A percentile compares a stretch with the other conserved stretches of the same genome.
Conservation (phyloP, 2,329 filamentous ascomycete species). For the Scopulariopsis brevicaulis region DNA sequence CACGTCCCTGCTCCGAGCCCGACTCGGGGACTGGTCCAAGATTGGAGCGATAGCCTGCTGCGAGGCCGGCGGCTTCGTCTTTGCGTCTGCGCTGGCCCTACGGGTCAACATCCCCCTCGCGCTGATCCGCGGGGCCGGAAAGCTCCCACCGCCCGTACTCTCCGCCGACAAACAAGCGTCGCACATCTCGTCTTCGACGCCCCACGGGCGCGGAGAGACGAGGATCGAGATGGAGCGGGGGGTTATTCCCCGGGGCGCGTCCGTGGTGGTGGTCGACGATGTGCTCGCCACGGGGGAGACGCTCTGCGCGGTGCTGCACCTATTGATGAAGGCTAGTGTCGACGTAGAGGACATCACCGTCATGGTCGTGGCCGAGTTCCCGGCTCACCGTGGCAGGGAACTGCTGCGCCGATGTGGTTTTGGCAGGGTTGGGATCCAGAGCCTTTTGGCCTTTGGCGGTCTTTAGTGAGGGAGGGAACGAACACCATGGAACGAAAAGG, state of each 20-base stretch:
- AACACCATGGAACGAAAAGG: too few species aligned
- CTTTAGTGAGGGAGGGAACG: too few species aligned
- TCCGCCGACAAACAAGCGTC: constrained; percentile 35
- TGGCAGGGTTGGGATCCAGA: constrained; percentile 35
- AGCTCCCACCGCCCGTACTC: constrained; percentile 44
- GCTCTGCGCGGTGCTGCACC: constrained; percentile 36
- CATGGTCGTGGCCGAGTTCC: constrained; percentile 48
- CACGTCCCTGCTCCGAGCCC: constrained; percentile 32
- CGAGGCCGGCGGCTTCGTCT: constrained; percentile 46
- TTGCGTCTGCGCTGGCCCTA: constrained; percentile 35
- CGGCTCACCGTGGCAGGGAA: constrained; percentile 37
- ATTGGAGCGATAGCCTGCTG: constrained; percentile 36
- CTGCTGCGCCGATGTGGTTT: constrained; percentile 34
- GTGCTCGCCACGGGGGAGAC: constrained; percentile 45
- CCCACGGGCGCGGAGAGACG: constrained; percentile 14
- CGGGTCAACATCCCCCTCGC: constrained; percentile 28
- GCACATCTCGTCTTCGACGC: constrained; percentile 36
- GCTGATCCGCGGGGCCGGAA: constrained; percentile 42
- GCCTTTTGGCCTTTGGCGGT: constrained; percentile 37
- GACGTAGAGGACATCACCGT: constrained; percentile 26
- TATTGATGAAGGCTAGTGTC: constrained; percentile 32
- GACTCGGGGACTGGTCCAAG: constrained; percentile 33
- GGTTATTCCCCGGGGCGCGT: constrained; percentile 23
- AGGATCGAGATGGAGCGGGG: constrained; percentile 37
- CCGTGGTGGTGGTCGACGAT: constrained; percentile 48